Percentiles rank a stretch among this genome's conserved stretches.
phyloP scores from a whole-genome alignment of 495 filamentous ascomycete species.

The Penicillium lividum region DNA sequence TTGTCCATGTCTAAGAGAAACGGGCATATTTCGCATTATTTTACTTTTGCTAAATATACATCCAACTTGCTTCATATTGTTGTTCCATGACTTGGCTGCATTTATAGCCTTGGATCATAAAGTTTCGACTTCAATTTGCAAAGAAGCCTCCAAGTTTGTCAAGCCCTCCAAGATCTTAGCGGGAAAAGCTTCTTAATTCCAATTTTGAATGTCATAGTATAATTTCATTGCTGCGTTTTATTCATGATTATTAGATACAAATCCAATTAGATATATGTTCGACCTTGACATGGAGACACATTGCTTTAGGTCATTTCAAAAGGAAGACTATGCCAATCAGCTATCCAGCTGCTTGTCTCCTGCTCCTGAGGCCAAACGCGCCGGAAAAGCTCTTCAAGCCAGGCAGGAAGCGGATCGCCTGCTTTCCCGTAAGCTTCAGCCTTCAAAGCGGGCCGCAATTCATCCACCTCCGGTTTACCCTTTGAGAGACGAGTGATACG shows the following conservation, averaged over 20 bases:
- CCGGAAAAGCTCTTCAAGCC: neutral
- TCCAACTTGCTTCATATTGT: no score
- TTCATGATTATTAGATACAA: neutral
- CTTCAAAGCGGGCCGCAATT: neutral
- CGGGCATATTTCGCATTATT: no score
- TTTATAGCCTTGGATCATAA: no score
- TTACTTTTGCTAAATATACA: no score
- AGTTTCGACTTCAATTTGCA: no score
- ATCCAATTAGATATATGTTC: neutral
- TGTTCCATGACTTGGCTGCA: no score
- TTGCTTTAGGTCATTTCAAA: neutral
- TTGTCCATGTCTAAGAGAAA: neutral
- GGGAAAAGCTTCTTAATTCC: no score
- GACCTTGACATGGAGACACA: neutral
- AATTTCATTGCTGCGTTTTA: neutral
- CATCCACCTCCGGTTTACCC: neutral
- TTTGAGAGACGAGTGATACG: neutral
- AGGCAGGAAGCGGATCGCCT: neutral
- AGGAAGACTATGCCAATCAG: neutral
- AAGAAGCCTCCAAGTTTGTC: no score
- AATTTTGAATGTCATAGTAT: neutral
- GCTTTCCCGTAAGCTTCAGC: neutral
- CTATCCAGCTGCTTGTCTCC: neutral
- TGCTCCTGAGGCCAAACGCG: neutral
- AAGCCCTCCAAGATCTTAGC: no score